Evolutionary conservation across 345 rosid genomes (phyloP).

Genomic region (Arabidopsis arenosa): DNA sequence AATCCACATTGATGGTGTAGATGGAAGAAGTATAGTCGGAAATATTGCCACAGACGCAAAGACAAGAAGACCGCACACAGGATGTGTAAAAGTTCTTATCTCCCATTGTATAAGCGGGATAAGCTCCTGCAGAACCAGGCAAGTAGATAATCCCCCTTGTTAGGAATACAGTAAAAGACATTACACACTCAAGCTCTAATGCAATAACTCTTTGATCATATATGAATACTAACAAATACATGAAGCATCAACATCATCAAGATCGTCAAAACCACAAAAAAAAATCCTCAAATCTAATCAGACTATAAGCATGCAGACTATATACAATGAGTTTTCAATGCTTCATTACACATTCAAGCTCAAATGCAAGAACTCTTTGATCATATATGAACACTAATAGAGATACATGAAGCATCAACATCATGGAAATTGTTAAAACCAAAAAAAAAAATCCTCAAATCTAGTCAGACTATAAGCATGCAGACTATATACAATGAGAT

Average conservation of each 20-base stretch:
- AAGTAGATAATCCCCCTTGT: background rate
- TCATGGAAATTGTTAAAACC: background rate
- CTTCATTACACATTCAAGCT: background rate
- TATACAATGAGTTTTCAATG: background rate
- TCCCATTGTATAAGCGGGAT: constrained; percentile 63
- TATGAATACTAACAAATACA: background rate
- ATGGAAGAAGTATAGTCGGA: constrained; percentile 81
- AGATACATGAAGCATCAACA: background rate
- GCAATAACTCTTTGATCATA: no score
- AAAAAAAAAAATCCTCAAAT: background rate
- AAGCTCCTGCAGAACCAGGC: background rate
- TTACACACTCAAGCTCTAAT: background rate
- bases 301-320: background rate
- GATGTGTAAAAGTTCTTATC: constrained; percentile 77
- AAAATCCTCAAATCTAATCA: no score
- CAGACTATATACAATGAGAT: background rate
- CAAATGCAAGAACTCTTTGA: background rate
- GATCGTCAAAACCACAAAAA: no score
- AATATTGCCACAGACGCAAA: constrained; percentile 83
- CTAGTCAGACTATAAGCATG: background rate
- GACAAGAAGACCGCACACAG: constrained; percentile 72
- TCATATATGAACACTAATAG: background rate
- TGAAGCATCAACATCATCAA: background rate
- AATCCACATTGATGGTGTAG: constrained; percentile 96
- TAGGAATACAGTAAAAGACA: no score